phyloP scores from a whole-genome alignment of 495 filamentous ascomycete species.

The Penicillium pancosmium region DNA sequence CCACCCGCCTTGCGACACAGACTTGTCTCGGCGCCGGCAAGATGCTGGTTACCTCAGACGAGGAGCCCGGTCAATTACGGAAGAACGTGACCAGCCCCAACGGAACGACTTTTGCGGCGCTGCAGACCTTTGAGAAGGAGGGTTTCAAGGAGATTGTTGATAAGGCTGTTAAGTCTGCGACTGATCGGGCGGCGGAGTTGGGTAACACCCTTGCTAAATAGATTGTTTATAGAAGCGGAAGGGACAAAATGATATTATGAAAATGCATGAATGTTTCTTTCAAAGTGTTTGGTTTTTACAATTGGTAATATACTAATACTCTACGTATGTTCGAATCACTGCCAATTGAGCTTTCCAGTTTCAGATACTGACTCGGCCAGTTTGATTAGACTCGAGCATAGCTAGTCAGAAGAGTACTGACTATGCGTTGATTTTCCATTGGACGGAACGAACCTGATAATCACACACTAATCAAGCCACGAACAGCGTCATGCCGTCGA shows the following conservation, averaged over 20 bases:
- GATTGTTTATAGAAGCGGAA: neutral
- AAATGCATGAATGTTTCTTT: neutral
- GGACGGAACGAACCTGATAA: no score
- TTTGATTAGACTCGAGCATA: no score
- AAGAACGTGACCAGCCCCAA: slow-evolving; percentile 50
- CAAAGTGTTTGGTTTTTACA: neutral
- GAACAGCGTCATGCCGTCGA: no score
- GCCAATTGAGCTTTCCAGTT: no score
- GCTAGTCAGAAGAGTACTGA: no score
- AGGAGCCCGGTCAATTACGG: slow-evolving; percentile 40
- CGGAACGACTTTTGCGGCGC: slow-evolving; percentile 43
- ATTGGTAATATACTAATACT: neutral
- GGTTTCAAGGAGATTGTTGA: slow-evolving; percentile 40
- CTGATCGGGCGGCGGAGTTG: slow-evolving; percentile 38
- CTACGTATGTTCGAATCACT: no score
- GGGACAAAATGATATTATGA: neutral
- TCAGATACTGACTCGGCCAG: no score
- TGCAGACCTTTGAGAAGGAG: slow-evolving; percentile 40
- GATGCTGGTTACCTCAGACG: slow-evolving; percentile 42
- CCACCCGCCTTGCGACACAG: slow-evolving; percentile 43
- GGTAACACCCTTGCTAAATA: slow-evolving; percentile 23
- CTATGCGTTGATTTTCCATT: no score
- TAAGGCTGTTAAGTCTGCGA: slow-evolving; percentile 44
- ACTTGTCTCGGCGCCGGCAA: slow-evolving; percentile 47
- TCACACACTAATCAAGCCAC: no score